phyloP scores from a whole-genome alignment of 805 yeast genomes.

The Isabelozyma heimii region DNA sequence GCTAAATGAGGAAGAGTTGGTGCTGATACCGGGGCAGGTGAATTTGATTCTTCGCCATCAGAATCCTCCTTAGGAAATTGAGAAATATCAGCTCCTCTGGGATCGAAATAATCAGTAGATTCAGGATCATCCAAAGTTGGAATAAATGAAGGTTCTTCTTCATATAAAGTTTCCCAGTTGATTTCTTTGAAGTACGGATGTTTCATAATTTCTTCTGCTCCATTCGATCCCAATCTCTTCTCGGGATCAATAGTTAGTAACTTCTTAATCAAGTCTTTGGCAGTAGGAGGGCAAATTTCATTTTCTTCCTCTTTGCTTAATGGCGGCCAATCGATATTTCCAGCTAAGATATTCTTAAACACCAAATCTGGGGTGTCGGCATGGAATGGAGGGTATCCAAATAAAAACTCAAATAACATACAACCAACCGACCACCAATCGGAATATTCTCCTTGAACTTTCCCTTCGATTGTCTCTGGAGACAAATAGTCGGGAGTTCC shows the following conservation, averaged over 20 bases:
- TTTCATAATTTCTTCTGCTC: conserved; percentile 71
- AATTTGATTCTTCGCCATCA: conserved; percentile 10
- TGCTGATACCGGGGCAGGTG: conserved; percentile 7
- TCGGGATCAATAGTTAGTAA: conserved; percentile 64
- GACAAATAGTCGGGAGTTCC: conserved; percentile 99
- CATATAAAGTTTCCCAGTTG: conserved; percentile 72
- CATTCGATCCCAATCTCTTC: conserved; percentile 71
- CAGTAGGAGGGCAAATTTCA: conserved; percentile 57
- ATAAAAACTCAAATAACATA: conserved; percentile 84
- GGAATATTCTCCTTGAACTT: conserved; percentile 77
- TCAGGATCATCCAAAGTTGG: conserved; percentile 80
- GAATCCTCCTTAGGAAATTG: conserved; percentile 54
- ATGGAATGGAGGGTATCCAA: conserved; percentile 95
- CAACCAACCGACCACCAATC: conserved; percentile 99
- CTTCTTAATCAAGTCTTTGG: conserved; percentile 68
- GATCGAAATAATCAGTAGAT: conserved; percentile 86
- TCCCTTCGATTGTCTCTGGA: conserved; percentile 90
- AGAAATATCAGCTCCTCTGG: conserved; percentile 78
- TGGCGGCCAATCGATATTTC: conserved; percentile 83
- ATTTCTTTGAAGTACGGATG: conserved; percentile 77
- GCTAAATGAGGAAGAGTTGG: conserved; percentile 1
- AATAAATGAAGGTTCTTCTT: conserved; percentile 75
- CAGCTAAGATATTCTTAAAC: conserved; percentile 73
- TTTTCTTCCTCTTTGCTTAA: conserved; percentile 52
- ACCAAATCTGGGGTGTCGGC: conserved; percentile 76